Evolutionary conservation across 495 filamentous ascomycete genomes (phyloP).

Genomic region (Aspergillus cavernicola): DNA sequence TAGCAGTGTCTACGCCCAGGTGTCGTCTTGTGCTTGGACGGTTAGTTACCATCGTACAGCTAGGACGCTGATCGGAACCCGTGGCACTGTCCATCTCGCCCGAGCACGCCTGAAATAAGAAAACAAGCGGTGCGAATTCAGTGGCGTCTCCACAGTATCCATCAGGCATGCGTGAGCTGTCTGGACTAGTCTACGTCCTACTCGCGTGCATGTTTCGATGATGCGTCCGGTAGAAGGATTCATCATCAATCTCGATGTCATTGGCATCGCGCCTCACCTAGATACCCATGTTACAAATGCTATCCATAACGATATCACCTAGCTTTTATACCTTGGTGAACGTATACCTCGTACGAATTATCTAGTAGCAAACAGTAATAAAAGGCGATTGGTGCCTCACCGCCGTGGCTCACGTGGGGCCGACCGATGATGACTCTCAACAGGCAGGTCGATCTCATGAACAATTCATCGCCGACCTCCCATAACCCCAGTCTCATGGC

Average conservation of each 20-base stretch:
- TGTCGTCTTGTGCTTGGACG: neutral
- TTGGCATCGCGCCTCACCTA: constrained; percentile 10
- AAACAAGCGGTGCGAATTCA: neutral
- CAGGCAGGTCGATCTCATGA: neutral
- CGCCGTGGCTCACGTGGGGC: constrained; percentile 26
- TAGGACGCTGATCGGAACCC: neutral
- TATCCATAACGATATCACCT: neutral
- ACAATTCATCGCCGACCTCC: neutral
- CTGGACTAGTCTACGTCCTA: neutral
- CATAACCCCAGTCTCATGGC: neutral
- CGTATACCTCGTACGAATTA: no score
- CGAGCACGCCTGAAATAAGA: constrained; percentile 4
- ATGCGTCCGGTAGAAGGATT: constrained; percentile 8
- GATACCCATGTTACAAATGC: constrained; percentile 19
- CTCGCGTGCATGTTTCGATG: neutral
- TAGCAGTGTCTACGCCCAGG: neutral
- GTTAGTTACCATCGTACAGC: constrained; percentile 1
- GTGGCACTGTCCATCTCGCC: constrained; percentile 6
- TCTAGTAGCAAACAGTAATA: constrained; percentile 2
- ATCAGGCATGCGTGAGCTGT: constrained; percentile 14
- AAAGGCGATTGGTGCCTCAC: constrained; percentile 7
- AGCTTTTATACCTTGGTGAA: no score
- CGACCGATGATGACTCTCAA: neutral
- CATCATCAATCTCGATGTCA: neutral
- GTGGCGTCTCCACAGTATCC: constrained; percentile 14